phyloP scores from a whole-genome alignment of 208 protist genomes.

The Leishmania gerbilli region DNA sequence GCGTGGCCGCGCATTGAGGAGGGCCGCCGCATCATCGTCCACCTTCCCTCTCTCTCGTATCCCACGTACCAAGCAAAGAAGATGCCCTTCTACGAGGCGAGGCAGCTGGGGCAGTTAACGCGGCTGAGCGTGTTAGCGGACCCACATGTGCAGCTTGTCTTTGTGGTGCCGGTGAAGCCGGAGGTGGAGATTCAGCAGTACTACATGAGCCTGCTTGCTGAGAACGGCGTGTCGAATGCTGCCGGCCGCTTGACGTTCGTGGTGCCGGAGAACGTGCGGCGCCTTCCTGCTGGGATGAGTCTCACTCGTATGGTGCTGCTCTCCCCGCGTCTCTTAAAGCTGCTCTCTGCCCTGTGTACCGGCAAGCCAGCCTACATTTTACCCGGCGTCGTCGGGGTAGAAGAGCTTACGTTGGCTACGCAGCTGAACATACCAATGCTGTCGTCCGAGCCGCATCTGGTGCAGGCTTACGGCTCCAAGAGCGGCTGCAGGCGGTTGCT shows the following conservation, averaged over 20 bases:
- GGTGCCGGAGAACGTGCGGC: conserved; percentile 75
- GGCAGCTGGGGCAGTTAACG: conserved; percentile 84
- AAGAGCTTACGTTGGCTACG: conserved; percentile 85
- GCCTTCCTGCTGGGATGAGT: conserved; percentile 71
- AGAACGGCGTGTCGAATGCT: conserved; percentile 60
- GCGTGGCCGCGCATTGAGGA: conserved; percentile 73
- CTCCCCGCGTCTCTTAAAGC: conserved; percentile 80
- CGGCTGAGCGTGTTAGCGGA: conserved; percentile 82
- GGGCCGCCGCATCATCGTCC: conserved; percentile 66
- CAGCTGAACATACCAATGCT: conserved; percentile 89
- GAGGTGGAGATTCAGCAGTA: conserved; percentile 84
- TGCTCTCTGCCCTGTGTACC: conserved; percentile 63
- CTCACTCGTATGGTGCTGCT: conserved; percentile 78
- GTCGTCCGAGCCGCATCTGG: conserved; percentile 69
- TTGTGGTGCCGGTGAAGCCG: conserved; percentile 76
- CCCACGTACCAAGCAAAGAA: conserved; percentile 75
- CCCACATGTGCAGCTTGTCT: conserved; percentile 78
- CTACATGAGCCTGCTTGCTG: conserved; percentile 72
- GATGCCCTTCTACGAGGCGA: conserved; percentile 78
- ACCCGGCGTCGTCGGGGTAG: conserved; percentile 80
- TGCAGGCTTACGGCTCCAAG: conserved; percentile 86
- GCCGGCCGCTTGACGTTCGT: conserved; percentile 72
- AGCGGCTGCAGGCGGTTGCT: conserved; percentile 77
- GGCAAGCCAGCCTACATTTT: conserved; percentile 81
- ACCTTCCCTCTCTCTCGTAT: conserved; percentile 88